phyloP scores from a whole-genome alignment of 345 rosid genomes.

The Durio zibethinus region DNA sequence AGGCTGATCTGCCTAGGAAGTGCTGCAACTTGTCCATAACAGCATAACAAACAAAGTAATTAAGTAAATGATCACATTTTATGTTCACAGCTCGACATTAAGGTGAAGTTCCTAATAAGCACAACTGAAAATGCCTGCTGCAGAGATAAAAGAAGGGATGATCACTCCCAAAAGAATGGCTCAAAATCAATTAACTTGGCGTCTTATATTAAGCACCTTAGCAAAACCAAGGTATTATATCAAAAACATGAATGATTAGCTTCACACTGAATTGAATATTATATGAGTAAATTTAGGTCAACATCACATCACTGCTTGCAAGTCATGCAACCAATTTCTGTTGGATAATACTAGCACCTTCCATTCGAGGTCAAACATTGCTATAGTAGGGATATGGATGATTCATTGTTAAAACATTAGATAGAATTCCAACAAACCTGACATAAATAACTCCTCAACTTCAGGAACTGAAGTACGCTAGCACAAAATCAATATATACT shows the following conservation, averaged over 20 bases:
- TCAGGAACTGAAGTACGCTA: background rate
- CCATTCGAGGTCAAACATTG: background rate
- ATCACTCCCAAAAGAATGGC: background rate
- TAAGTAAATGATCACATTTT: background rate
- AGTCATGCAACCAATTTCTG: background rate
- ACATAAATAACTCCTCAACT: background rate
- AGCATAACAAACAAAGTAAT: background rate
- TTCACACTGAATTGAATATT: background rate
- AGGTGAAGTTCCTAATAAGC: background rate
- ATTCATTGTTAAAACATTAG: background rate
- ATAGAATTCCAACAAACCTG: background rate
- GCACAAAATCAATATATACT: background rate
- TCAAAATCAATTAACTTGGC: background rate
- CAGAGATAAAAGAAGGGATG: background rate
- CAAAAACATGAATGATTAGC: background rate
- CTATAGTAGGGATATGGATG: background rate
- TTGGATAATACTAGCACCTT: background rate
- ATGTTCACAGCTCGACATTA: background rate
- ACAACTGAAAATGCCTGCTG: background rate
- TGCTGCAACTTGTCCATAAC: background rate
- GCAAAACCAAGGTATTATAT: background rate
- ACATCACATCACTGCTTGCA: background rate
- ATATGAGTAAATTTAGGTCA: background rate
- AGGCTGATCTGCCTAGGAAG: background rate
- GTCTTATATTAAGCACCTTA: background rate